These are phyloP conservation scores for Jamesozyma lodderae DNA, from an alignment of 805 yeast species.

Conservation along the genomic window DNA sequence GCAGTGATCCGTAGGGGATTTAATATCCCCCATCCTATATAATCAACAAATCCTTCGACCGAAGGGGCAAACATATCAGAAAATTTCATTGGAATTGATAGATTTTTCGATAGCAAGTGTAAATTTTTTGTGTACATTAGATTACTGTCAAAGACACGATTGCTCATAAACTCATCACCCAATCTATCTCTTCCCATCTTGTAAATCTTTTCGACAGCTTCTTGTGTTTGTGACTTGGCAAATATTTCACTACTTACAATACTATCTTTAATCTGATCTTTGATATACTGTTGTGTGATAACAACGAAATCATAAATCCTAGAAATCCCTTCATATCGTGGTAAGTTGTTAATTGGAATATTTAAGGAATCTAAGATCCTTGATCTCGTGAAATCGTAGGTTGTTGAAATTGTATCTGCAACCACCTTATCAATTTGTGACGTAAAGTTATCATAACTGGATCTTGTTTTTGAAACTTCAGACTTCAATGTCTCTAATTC, in stretches of 20 bases:
- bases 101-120: constrained; percentile 50
- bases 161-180: constrained; percentile 49
- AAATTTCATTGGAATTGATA: constrained; percentile 52
- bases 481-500: constrained; percentile 57
- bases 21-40: constrained; percentile 30
- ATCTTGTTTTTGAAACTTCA: constrained; percentile 44
- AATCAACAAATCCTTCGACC: constrained; percentile 44
- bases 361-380: constrained; percentile 45
- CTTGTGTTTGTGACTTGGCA: constrained; percentile 54
- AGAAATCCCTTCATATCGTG: constrained; percentile 50
- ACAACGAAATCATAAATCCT: constrained; percentile 60
- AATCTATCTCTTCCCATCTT: constrained; percentile 53
- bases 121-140: constrained; percentile 75
- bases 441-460: constrained; percentile 43
- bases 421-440: constrained; percentile 53
- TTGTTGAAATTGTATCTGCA: constrained; percentile 49
- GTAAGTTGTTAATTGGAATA: constrained; percentile 30
- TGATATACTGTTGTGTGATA: constrained; percentile 58
- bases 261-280: constrained; percentile 52
- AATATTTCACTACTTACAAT: constrained; percentile 57
- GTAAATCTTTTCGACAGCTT: constrained; percentile 54
- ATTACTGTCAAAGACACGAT: constrained; percentile 56
- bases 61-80: constrained; percentile 78
- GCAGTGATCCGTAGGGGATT: constrained; percentile 2
- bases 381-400: constrained; percentile 52